Base-by-base conservation (phyloP, 163 green algal species). In the Chlorella variabilis region DNA sequence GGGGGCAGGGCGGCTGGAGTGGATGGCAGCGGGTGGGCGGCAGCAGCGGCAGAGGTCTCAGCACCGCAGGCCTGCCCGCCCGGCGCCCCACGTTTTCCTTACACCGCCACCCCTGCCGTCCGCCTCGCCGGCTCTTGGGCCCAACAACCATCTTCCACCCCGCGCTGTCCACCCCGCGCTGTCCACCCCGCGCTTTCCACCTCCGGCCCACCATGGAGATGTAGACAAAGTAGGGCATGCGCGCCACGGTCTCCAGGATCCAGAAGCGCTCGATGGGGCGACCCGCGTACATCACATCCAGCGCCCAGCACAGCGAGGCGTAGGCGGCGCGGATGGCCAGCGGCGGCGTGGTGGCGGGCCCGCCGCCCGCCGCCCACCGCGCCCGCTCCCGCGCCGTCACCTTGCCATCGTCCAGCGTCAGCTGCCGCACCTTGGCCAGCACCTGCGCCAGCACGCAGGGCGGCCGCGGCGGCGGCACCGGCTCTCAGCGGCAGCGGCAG, bases 211-310 rank as follows among this genome's bases (percentile, higher is more conserved):
- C 73, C 85, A 98, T 95, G 70, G 91, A 96, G 82, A 98, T 96
- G 88, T 96, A 99, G 54, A 87, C 83, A 83, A 98, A 98, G 91
- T 98, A 99, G 2, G 95, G 95, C 93, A 98, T 98, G 65, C 96
- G 88, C 4, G 96, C 96, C 17, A 99, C 96, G 0, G 91, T 96
- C 88, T 97, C 94, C 81, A 98, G 83, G 77, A 98, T 93, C 93
- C 94, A 96, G 79, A 97, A 98, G n/a, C 91, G 81, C 87, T 92
- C 86, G 51, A 94, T 91, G 65, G 91, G 89, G 18, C 91, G 84
- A 23, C 85, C 85, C 67, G 90, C 83, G 78, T 91, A 97, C 39
- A 92, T 49, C 6, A 92, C 58, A 83, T 97, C 94, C 86, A 98
- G 74, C 54, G 93, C 38, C 73, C 73, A 80, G 73, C 73, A 80